Evolutionary conservation across 345 rosid genomes (phyloP).

Genomic region (Erysimum cheiranthoides): DNA sequence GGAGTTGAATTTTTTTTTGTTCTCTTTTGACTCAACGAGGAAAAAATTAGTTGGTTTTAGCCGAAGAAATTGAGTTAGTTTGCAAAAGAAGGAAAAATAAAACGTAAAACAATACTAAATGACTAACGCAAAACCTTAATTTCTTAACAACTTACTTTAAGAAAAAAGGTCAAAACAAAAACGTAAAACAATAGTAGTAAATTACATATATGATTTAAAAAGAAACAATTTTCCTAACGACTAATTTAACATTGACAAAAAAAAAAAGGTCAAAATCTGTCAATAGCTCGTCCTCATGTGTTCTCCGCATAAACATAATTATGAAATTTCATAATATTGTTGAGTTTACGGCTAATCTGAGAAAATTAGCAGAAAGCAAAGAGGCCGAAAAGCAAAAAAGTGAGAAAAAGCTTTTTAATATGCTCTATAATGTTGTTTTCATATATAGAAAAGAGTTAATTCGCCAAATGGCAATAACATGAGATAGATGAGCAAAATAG

Average conservation of each 20-base stretch:
- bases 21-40: constrained; percentile 36
- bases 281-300: constrained; percentile 19
- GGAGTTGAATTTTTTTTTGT: constrained; percentile 2
- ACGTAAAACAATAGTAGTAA: constrained; percentile 19
- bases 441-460: too few species aligned
- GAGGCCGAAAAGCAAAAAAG: background rate
- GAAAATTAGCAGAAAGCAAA: constrained; percentile 40
- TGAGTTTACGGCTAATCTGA: constrained; percentile 4
- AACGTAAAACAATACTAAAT: constrained; percentile 23
- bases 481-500: too few species aligned
- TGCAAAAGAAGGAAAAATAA: background rate
- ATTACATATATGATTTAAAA: background rate
- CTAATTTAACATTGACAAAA: constrained; percentile 10
- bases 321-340: background rate
- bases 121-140: constrained; percentile 1
- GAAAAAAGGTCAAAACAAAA: constrained; percentile 8
- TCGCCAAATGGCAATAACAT: too few species aligned
- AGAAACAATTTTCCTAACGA: constrained; percentile 6
- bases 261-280: constrained; percentile 25
- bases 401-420: too few species aligned
- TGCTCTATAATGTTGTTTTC: too few species aligned
- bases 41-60: background rate
- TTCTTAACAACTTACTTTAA: constrained; percentile 4
- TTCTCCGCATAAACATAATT: background rate
- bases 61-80: constrained; percentile 35